Base-by-base conservation (phyloP, 108 stramenopile species). In the Parmales sp. region DNA sequence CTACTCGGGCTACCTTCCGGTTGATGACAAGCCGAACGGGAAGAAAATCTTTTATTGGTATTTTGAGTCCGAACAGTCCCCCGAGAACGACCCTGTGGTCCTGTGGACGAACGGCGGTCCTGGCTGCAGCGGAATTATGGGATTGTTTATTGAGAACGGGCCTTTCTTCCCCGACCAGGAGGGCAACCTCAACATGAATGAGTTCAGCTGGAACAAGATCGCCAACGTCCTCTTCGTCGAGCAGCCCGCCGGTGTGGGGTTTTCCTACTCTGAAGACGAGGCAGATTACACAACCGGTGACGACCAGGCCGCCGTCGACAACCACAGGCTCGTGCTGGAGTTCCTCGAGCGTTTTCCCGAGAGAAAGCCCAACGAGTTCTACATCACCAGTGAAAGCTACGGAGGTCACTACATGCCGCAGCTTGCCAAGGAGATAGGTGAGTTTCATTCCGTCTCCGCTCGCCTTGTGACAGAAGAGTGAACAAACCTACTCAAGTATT, bases 81-180 rank as follows among this genome's bases (percentile, higher is more conserved):
- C 84, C 28, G 66, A 31, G 1, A 69, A 69, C 16, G 80, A 82
- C 49, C 81, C 79, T 28, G 68, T 85, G 1, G 73, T 82, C 3
- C 67, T 82, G 37, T 85, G 84, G 84, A 80, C 81, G 2, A 85
- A 85, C 51, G 84, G 84, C 34, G 84, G 84, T 18, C 84, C 84
- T 25, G 83, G 82, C 2, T 82, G 82, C 51, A 70, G 68, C 19
- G 78, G 78, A 1, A 45, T 82, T 13, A 29, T 77, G 8, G 82
- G 78, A 0, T 60, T 82, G 28, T 78, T 72, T 6, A 65, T 66
- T 0, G 82, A 82, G 73, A 66, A 74, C 37, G 82, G 82, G 11
- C 82, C 82, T 11, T 82, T 74, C 31, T 36, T 36, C 34, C 18
- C 76, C 28, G 18, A 38, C 13, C 29, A 65, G 38, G 50, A 72